Evolutionary conservation across 768 basidiomycete genomes (phyloP).

Genomic region (Boletus fagicola): DNA sequence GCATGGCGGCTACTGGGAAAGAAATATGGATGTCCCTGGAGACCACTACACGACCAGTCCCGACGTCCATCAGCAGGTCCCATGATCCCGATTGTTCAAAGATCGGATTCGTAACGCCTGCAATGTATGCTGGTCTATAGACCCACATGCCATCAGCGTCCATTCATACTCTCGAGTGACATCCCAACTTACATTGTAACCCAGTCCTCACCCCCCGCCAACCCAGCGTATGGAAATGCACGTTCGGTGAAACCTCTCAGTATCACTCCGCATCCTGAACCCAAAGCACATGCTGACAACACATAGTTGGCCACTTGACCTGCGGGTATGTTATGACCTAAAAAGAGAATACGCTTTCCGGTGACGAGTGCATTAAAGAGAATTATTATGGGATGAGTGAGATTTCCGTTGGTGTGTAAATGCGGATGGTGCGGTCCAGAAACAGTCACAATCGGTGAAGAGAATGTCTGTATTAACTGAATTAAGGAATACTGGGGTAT

Average conservation of each 20-base stretch:
- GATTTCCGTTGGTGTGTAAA: slow-evolving; percentile 85
- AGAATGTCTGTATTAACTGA: slow-evolving; percentile 84
- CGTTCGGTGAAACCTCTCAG: slow-evolving; percentile 86
- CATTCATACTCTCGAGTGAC: not conserved
- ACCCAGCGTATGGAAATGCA: slow-evolving; percentile 93
- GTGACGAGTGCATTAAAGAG: slow-evolving; percentile 96
- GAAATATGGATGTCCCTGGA: slow-evolving; percentile 76
- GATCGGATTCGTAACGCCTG: slow-evolving; percentile 96
- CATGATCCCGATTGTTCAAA: slow-evolving; percentile 85
- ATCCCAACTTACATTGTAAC: slow-evolving; percentile 68
- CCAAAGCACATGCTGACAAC: slow-evolving; percentile 90
- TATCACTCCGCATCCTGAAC: slow-evolving; percentile 82
- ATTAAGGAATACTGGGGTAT: slow-evolving; percentile 81
- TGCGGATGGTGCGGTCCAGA: slow-evolving; percentile 85
- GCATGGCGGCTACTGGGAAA: slow-evolving; percentile 47
- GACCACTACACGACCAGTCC: slow-evolving; percentile 80
- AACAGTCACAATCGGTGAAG: slow-evolving; percentile 52
- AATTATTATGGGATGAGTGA: slow-evolving; percentile 92
- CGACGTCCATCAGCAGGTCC: slow-evolving; percentile 93
- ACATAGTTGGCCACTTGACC: slow-evolving; percentile 90
- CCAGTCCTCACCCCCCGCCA: slow-evolving; percentile 86
- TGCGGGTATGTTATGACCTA: slow-evolving; percentile 87
- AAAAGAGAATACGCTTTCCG: slow-evolving; percentile 92
- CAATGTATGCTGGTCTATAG: slow-evolving; percentile 84
- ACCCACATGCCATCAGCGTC: slow-evolving; percentile 8